A percentile compares a stretch with the other conserved stretches of the same genome.
Evolutionary conservation across 106 monocot species (phyloP).

Genomic region (Cymbidium sinense): DNA sequence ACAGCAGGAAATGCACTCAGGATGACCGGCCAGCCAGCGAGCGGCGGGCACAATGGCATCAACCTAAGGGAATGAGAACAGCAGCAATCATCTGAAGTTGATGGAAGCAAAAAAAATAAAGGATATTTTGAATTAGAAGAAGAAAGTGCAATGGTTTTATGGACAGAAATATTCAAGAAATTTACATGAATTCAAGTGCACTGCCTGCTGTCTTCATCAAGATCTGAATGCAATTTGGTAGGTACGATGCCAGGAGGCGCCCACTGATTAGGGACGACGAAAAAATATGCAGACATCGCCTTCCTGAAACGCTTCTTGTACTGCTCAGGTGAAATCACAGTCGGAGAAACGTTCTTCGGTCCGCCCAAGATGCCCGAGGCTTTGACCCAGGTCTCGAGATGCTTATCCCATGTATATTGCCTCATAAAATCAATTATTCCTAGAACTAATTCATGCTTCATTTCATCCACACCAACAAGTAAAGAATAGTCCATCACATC

Average conservation of each 20-base stretch:
- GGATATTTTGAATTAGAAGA: background rate
- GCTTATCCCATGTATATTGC: slow-evolving; percentile 78
- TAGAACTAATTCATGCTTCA: slow-evolving; percentile 44
- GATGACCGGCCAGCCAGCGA: background rate
- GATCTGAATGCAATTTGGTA: slow-evolving; percentile 14
- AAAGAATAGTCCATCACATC: slow-evolving; percentile 84
- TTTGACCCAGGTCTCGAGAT: slow-evolving; percentile 74
- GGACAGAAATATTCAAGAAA: background rate
- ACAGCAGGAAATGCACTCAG: background rate
- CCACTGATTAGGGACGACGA: slow-evolving; percentile 72
- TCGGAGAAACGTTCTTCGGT: slow-evolving; percentile 63
- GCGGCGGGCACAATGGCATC: background rate
- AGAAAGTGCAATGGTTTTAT: background rate
- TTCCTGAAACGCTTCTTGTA: slow-evolving; percentile 75
- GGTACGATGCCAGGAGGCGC: slow-evolving; percentile 17
- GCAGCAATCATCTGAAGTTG: background rate
- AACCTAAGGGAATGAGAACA: background rate
- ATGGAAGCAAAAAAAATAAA: background rate
- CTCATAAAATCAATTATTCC: slow-evolving; percentile 81
- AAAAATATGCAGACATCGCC: slow-evolving; percentile 69
- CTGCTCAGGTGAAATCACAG: slow-evolving; percentile 73
- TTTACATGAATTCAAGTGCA: background rate
- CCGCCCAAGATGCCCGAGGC: slow-evolving; percentile 68
- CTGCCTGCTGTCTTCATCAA: slow-evolving; percentile 16
- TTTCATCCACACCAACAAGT: slow-evolving; percentile 63